Conservation (phyloP, 2,329 filamentous ascomycete genomes). For the Nigrograna mackinnonii region DNA sequence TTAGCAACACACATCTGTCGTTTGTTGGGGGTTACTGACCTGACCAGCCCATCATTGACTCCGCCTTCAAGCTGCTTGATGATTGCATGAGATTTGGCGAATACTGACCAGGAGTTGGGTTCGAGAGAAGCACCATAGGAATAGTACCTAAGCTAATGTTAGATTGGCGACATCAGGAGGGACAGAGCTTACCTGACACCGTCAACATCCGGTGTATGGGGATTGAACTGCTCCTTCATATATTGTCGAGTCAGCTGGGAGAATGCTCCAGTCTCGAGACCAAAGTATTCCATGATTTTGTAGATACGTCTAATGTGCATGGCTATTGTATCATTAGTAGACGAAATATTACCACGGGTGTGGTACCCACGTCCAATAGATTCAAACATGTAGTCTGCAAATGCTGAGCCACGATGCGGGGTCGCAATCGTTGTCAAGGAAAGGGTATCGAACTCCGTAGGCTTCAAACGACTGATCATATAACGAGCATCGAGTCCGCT, state of each 20-base stretch:
- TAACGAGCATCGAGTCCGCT: slow-evolving; percentile 67
- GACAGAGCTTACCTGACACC: slow-evolving; percentile 48
- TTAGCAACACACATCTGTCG: slow-evolving; percentile 1
- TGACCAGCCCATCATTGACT: slow-evolving; percentile 67
- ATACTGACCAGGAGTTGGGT: slow-evolving; percentile 60
- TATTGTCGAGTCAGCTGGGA: slow-evolving; percentile 63
- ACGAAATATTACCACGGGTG: too few species aligned
- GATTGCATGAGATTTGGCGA: slow-evolving; percentile 59
- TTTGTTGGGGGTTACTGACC: slow-evolving; percentile 19
- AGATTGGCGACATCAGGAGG: neutral
- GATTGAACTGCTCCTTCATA: slow-evolving; percentile 63
- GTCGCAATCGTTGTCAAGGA: slow-evolving; percentile 67
- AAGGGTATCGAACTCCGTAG: slow-evolving; percentile 73
- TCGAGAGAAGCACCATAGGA: slow-evolving; percentile 65
- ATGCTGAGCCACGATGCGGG: slow-evolving; percentile 63
- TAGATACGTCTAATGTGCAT: slow-evolving; percentile 59
- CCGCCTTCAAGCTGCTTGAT: slow-evolving; percentile 59
- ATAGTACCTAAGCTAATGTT: slow-evolving; percentile 49
- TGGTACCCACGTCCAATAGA: slow-evolving; percentile 55
- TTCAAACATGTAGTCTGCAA: slow-evolving; percentile 65
- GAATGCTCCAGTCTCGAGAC: slow-evolving; percentile 63
- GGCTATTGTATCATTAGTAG: slow-evolving; percentile 17
- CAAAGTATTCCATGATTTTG: slow-evolving; percentile 57
- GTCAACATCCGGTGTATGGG: slow-evolving; percentile 58
- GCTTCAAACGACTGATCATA: slow-evolving; percentile 64